A percentile compares a stretch with the other conserved stretches of the same genome.
phyloP scores from a whole-genome alignment of 805 yeast genomes.

The Metschnikowia sp. region DNA sequence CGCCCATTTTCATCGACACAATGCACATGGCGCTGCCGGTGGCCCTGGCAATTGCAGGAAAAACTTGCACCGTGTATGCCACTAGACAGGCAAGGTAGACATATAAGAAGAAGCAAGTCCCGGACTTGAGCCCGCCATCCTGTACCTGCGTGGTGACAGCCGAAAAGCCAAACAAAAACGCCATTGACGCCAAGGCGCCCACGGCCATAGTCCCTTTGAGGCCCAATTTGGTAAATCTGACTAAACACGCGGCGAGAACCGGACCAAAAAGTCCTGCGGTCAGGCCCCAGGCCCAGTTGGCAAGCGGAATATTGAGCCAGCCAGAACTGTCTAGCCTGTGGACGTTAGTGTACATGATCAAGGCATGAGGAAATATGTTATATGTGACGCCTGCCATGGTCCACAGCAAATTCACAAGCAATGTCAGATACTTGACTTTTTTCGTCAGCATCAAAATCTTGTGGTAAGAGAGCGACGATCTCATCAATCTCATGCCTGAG shows the following conservation, averaged over 20 bases:
- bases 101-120: slow-evolving; percentile 13
- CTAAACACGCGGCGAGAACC: slow-evolving; percentile 4
- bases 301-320: too few relatives aligned
- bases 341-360: too few relatives aligned
- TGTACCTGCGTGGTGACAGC: slow-evolving; percentile 16
- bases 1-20: slow-evolving; percentile 28
- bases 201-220: slow-evolving; percentile 53
- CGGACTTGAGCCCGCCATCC: slow-evolving; percentile 19
- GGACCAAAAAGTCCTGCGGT: slow-evolving; percentile 6
- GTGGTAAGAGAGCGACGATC: too few relatives aligned
- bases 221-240: slow-evolving; percentile 35
- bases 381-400: too few relatives aligned
- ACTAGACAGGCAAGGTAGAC: slow-evolving; percentile 15
- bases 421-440: too few relatives aligned
- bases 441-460: too few relatives aligned
- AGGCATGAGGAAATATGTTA: too few relatives aligned
- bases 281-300: too few relatives aligned
- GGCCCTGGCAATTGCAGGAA: slow-evolving; percentile 33
- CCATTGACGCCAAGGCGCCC: slow-evolving; percentile 21
- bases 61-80: slow-evolving; percentile 30
- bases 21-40: slow-evolving; percentile 35
- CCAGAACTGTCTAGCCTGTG: too few relatives aligned
- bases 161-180: slow-evolving; percentile 21
- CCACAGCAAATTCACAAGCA: too few relatives aligned
- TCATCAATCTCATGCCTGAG: too few relatives aligned